Conservation (phyloP, 371 early-diverging fungal species). For the Syncephalastrum monosporum region DNA sequence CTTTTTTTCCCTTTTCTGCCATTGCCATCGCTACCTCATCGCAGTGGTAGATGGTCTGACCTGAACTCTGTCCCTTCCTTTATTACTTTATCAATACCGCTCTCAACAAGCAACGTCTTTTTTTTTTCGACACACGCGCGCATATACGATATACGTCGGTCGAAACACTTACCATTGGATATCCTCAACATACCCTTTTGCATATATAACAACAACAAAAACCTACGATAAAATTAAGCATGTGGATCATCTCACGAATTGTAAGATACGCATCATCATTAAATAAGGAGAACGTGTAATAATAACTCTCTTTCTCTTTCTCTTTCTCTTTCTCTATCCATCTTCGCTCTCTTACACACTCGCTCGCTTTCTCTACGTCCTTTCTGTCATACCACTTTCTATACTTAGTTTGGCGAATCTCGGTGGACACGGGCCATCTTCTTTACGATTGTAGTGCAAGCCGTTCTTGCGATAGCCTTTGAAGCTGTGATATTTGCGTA, state of each 20-base stretch:
- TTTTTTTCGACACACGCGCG: not conserved
- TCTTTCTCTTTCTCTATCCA: too few species aligned
- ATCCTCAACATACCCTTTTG: conserved; percentile 3
- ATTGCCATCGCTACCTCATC: not conserved
- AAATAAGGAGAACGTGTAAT: not conserved
- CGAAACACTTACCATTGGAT: not conserved
- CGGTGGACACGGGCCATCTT: conserved; percentile 52
- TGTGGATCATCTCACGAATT: conserved; percentile 45
- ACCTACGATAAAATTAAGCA: conserved; percentile 7
- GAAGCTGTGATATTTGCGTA: conserved; percentile 43
- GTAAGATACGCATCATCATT: conserved; percentile 23
- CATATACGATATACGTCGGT: not conserved
- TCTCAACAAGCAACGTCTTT: not conserved
- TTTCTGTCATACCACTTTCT: not conserved
- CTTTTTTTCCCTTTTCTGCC: conserved; percentile 2
- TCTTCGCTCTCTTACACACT: too few species aligned
- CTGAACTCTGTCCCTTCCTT: conserved; percentile 3
- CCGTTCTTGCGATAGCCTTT: conserved; percentile 40
- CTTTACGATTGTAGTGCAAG: conserved; percentile 35
- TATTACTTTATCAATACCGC: not conserved
- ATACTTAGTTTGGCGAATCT: conserved; percentile 48
- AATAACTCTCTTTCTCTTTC: not conserved
- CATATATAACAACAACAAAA: conserved; percentile 1
- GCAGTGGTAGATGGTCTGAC: not conserved
- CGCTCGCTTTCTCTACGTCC: not conserved